Evolutionary conservation across 805 yeast species (phyloP).

Genomic region (Komagataella pastoris): DNA sequence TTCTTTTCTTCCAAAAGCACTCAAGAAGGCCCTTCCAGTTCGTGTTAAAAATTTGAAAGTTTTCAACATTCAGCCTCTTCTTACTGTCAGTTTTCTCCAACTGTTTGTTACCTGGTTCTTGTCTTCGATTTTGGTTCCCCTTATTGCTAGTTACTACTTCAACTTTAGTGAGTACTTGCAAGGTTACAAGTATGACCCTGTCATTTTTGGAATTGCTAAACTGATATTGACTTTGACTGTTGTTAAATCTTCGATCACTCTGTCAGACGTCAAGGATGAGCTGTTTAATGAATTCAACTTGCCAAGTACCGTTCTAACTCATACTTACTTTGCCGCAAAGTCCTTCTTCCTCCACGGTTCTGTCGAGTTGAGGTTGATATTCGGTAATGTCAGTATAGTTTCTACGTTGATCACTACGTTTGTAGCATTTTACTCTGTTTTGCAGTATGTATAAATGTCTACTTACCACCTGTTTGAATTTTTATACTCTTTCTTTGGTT

Average conservation of each 20-base stretch:
- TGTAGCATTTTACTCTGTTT: conserved; percentile 32
- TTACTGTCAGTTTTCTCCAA: conserved; percentile 25
- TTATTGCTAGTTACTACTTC: conserved; percentile 31
- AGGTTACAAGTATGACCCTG: conserved; percentile 35
- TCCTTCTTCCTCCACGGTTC: conserved; percentile 23
- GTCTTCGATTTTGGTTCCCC: conserved; percentile 26
- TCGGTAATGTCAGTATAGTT: conserved; percentile 34
- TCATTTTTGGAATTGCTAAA: conserved; percentile 31
- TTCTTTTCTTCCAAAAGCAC: conserved; percentile 11
- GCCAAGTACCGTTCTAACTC: conserved; percentile 13
- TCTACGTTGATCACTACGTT: conserved; percentile 31
- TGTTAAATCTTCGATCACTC: conserved; percentile 14
- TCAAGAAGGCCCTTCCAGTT: conserved; percentile 13
- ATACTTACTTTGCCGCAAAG: conserved; percentile 10
- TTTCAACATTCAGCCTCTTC: conserved; percentile 5
- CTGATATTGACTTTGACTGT: conserved; percentile 24
- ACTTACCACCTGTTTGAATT: conserved; percentile 3
- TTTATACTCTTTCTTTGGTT: conserved; percentile 1
- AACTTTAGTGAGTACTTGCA: conserved; percentile 41
- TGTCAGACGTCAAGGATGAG: conserved; percentile 14
- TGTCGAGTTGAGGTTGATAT: conserved; percentile 23
- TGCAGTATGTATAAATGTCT: conserved; percentile 4
- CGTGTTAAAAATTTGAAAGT: conserved; percentile 1
- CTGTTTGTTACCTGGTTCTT: conserved; percentile 26
- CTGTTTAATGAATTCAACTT: conserved; percentile 16